Percentiles rank a stretch among this genome's conserved stretches.
Conservation (phyloP, 257 asterid genomes). For the Lycium ferocissimum region DNA sequence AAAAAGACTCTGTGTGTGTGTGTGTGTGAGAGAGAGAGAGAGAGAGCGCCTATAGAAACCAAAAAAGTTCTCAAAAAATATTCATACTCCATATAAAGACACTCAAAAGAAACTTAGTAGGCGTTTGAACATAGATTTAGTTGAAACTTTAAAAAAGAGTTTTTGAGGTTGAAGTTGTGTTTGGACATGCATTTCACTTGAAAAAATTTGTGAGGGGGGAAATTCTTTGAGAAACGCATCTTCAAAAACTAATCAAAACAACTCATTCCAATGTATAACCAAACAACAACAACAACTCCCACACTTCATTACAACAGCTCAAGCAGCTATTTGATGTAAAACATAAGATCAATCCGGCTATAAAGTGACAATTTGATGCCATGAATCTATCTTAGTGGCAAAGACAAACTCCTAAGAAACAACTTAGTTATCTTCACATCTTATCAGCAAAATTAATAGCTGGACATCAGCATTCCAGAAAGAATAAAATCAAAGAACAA, state of each 20-base stretch:
- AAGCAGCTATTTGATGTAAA: neutral
- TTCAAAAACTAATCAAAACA: no score
- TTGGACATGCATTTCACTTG: no score
- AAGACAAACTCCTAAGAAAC: neutral
- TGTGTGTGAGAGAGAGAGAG: neutral
- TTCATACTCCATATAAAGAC: neutral
- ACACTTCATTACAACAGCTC: neutral
- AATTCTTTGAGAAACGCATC: no score
- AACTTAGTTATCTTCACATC: neutral
- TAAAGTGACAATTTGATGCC: neutral
- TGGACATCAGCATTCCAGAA: neutral
- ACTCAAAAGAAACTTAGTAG: neutral
- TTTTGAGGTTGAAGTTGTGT: no score
- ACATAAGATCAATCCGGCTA: neutral
- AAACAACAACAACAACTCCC: no score
- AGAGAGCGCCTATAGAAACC: neutral
- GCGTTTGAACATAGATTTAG: no score
- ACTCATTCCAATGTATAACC: no score
- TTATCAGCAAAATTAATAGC: neutral
- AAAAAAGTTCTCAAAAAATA: neutral
- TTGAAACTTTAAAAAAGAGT: no score
- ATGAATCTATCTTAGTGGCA: neutral
- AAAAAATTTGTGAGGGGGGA: no score
- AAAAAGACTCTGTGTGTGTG: neutral
- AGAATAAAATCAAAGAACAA: neutral